These are phyloP conservation scores for Debaryomycetaceae sp. DNA, from an alignment of 1,139 yeast species.

Conservation along the genomic window DNA sequence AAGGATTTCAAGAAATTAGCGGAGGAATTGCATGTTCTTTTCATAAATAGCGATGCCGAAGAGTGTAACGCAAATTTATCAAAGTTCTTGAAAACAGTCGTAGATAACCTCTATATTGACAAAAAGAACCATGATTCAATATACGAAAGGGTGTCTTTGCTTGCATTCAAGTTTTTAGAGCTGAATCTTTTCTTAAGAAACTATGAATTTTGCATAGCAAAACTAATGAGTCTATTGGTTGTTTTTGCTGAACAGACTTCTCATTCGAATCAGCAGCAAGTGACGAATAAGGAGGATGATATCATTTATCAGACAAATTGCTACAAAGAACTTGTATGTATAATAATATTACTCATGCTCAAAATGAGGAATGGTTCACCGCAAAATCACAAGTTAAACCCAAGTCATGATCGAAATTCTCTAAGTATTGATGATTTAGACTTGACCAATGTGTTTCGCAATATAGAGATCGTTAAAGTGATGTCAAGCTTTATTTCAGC, in stretches of 20 bases:
- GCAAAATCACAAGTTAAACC: conserved; percentile 3
- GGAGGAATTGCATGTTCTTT: conserved; percentile 6
- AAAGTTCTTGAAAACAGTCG: conserved; percentile 30
- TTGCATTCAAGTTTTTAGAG: conserved; percentile 34
- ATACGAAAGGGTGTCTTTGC: conserved; percentile 32
- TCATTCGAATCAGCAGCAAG: conserved; percentile 1
- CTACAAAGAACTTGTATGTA: conserved; percentile 37
- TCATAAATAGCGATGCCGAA: conserved; percentile 37
- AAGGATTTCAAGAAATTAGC: too few species aligned
- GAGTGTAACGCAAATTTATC: conserved; percentile 43
- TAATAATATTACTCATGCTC: conserved; percentile 30
- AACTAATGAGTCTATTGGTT: conserved; percentile 33
- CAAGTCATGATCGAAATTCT: conserved; percentile 2
- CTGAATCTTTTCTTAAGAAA: conserved; percentile 43
- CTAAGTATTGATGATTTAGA: conserved; percentile 14
- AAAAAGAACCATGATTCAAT: conserved; percentile 1
- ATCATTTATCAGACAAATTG: conserved; percentile 19
- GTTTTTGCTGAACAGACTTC: conserved; percentile 25
- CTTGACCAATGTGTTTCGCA: conserved; percentile 27
- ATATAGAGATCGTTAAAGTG: conserved; percentile 46
- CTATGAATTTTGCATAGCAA: conserved; percentile 37
- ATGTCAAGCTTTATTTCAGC: conserved; percentile 36
- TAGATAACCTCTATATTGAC: conserved; percentile 25
- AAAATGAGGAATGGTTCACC: conserved; percentile 28
- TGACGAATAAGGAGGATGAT: conserved; percentile 11